These are phyloP conservation scores for Alliaria petiolata DNA, from an alignment of 345 rosid species.

Conservation along the genomic window DNA sequence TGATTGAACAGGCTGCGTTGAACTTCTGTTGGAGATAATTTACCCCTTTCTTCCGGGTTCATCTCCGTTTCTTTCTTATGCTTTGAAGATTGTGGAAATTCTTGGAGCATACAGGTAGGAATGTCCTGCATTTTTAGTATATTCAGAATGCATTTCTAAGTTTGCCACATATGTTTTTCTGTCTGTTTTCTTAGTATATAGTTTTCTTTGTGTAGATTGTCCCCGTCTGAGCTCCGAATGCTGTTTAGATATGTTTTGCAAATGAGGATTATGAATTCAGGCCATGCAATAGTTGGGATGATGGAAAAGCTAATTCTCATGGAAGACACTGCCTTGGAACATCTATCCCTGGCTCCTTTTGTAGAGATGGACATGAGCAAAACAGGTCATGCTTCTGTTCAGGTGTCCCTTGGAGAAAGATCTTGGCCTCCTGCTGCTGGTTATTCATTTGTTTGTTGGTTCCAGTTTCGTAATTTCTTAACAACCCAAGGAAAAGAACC, in stretches of 20 bases:
- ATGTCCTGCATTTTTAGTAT: constrained; percentile 3
- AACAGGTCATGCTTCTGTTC: constrained; percentile 93
- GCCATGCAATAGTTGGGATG: constrained; percentile 80
- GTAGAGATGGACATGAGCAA: constrained; percentile 96
- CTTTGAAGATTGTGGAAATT: constrained; percentile 92
- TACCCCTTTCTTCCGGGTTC: constrained; percentile 84
- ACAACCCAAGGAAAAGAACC: constrained; percentile 61
- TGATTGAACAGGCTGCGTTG: constrained; percentile 72
- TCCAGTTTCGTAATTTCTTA: constrained; percentile 76
- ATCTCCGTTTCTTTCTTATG: constrained; percentile 73
- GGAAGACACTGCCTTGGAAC: constrained; percentile 79
- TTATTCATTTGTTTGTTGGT: constrained; percentile 98
- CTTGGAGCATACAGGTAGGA: constrained; percentile 93
- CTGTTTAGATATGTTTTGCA: constrained; percentile 84
- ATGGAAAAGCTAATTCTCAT: constrained; percentile 85
- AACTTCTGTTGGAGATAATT: constrained; percentile 85
- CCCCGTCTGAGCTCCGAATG: constrained; percentile 82
- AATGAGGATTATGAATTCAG: constrained; percentile 74
- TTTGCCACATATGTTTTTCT: constrained; percentile 13
- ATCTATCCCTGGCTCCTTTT: constrained; percentile 90
- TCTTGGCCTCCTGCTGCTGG: constrained; percentile 99
- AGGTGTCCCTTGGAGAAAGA: constrained; percentile 97
- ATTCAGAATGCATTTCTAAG: neutral
- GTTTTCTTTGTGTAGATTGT: constrained; percentile 65
- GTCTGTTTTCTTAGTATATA: constrained; percentile 16